Evolutionary conservation across 2,329 filamentous ascomycete genomes (phyloP), one percentile per base, ranked within the genome.

Genomic region (Cladosporium sp.): DNA sequence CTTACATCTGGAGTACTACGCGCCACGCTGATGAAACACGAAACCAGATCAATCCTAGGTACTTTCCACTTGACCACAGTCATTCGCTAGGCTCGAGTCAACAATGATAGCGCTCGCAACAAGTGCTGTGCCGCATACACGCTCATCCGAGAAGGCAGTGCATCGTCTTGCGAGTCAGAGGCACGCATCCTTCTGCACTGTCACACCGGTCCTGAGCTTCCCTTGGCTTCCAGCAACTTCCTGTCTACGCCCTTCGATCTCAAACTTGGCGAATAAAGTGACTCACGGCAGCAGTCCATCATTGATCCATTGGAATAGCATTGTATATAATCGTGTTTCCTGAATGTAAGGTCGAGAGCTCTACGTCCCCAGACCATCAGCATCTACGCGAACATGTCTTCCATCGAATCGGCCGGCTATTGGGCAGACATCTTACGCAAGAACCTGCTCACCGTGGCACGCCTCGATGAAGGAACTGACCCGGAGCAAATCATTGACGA

Each of bases 401-500:
- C 6, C 8, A 55, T n/a, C 7, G 42, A 50, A 20, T 39, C 54
- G 7, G n/a, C 11, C 42, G 51, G 60, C 20, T 54, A 56, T 42
- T 61, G 58, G 57, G 51, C 51, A 20, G 38, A 42, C 14, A 14
- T 60, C 40, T 6, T 60, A 19, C 40, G 52, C 43, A 49, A 30
- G 15, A 62, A 55, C 20, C 39, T 60, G 34, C 19, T 20, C n/a
- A 45, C 43, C 11, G 58, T 36, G 5, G n/a, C 14, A 20, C 15
- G 19, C 28, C 22, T 38, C 3, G 12, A 14, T 17, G 43, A 30
- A 14, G 45, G 5, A 3, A 20, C 6, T 9, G 20, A 59, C 22
- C 36, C 30, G 14, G 54, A 51, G 15, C 40, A 58, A 22, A 51
- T 51, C n/a, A 56, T 56, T 38, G 52, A 62, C 12, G 63, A 66